phyloP scores from a whole-genome alignment of 2,329 filamentous ascomycete genomes.

The Cercospora canescens region DNA sequence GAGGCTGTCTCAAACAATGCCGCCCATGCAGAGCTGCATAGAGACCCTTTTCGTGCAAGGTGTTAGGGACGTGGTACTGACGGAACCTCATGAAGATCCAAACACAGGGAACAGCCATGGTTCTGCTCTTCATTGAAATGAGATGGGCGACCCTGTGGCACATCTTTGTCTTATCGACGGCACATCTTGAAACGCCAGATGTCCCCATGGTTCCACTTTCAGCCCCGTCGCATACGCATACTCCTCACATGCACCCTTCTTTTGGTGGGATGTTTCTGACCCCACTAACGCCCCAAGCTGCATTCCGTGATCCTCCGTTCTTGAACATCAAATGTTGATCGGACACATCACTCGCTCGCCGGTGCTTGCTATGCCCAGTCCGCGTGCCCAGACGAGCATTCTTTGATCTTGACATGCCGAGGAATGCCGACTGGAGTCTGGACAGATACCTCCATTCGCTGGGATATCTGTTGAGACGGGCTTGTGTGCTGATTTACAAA shows the following conservation, averaged over 20 bases:
- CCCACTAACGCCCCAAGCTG: neutral
- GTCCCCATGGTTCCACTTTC: neutral
- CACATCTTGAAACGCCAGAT: neutral
- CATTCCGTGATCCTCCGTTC: neutral
- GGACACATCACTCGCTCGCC: neutral
- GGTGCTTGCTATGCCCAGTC: neutral
- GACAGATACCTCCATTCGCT: neutral
- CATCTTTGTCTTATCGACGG: neutral
- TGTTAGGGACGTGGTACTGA: neutral
- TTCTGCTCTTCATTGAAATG: neutral
- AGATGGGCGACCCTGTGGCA: neutral
- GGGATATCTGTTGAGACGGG: neutral
- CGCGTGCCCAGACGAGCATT: neutral
- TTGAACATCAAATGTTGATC: neutral
- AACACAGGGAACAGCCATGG: neutral
- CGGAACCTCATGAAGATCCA: neutral
- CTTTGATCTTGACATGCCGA: neutral
- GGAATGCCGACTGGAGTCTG: neutral
- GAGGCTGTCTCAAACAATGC: neutral
- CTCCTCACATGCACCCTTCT: neutral
- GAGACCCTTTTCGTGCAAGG: neutral
- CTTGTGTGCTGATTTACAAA: neutral
- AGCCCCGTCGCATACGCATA: neutral
- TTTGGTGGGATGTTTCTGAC: neutral
- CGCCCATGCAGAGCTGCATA: neutral